Conservation (phyloP, 2,329 filamentous ascomycete species). For the Blastomyces percursus region DNA sequence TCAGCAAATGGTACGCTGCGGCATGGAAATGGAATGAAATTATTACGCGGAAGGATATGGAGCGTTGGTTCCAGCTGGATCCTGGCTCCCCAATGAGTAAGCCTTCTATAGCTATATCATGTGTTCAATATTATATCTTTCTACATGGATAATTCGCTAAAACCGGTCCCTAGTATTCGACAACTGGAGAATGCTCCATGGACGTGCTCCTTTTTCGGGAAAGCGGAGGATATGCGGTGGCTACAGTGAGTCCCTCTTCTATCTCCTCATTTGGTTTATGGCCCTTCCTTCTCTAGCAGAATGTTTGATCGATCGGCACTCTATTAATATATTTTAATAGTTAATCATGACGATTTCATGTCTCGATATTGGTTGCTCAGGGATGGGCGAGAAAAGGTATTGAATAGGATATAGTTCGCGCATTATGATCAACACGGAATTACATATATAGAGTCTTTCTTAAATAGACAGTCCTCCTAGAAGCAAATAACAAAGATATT, state of each 20-base stretch:
- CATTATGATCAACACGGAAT: not conserved
- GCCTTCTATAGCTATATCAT: conserved; percentile 22
- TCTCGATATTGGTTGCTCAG: conserved; percentile 67
- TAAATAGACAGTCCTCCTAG: not conserved
- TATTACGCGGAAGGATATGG: conserved; percentile 51
- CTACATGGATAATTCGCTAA: not conserved
- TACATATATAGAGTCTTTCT: not conserved
- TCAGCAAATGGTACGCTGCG: conserved; percentile 64
- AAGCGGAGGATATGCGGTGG: conserved; percentile 80
- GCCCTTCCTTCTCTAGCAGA: not conserved
- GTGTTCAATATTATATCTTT: not conserved
- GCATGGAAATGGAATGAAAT: conserved; percentile 64
- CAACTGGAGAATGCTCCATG: conserved; percentile 91
- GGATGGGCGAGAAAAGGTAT: conserved; percentile 34
- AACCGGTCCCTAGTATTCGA: conserved; percentile 62
- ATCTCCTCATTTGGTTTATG: not conserved
- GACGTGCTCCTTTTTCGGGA: conserved; percentile 70
- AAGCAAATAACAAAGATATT: not conserved
- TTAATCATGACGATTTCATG: conserved; percentile 65
- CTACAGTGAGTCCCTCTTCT: conserved; percentile 55
- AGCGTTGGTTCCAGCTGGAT: conserved; percentile 70
- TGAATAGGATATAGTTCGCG: conserved; percentile 22
- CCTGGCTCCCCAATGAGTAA: conserved; percentile 68
- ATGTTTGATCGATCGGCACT: conserved; percentile 9
- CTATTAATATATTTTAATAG: conserved; percentile 24